Evolutionary conservation across 208 protist species (phyloP).

Genomic region (Crithidia sp.): DNA sequence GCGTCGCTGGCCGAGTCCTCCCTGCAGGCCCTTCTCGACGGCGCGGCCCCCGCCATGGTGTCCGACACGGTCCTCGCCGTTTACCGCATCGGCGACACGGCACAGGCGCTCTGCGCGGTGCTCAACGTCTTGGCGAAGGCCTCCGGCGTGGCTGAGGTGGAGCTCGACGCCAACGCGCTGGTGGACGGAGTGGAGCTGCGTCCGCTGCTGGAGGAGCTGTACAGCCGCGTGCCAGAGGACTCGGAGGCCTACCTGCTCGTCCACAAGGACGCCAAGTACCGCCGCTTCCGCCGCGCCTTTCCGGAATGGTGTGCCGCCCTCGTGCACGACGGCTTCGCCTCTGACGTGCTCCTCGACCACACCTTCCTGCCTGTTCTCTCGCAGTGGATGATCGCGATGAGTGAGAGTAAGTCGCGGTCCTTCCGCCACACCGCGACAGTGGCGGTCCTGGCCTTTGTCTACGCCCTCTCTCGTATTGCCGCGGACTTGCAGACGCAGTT

Average conservation of each 20-base stretch:
- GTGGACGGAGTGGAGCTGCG: constrained; percentile 66
- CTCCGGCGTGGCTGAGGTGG: constrained; percentile 72
- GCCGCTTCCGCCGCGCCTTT: constrained; percentile 60
- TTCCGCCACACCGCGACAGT: constrained; percentile 89
- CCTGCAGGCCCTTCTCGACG: constrained; percentile 53
- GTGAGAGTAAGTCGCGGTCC: constrained; percentile 85
- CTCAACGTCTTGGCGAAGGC: constrained; percentile 80
- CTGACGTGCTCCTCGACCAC: constrained; percentile 62
- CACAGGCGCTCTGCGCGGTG: constrained; percentile 62
- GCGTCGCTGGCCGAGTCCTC: constrained; percentile 51
- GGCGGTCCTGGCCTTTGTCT: constrained; percentile 67
- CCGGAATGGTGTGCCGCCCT: constrained; percentile 69
- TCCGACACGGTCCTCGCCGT: constrained; percentile 52
- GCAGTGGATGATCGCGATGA: constrained; percentile 90
- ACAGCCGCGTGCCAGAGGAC: constrained; percentile 71
- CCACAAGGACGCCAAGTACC: constrained; percentile 80
- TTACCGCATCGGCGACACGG: constrained; percentile 49
- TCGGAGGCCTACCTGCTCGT: constrained; percentile 77
- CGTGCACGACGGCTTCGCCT: constrained; percentile 59
- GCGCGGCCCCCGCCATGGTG: constrained; percentile 34
- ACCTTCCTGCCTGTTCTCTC: constrained; percentile 59
- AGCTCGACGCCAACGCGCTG: constrained; percentile 66
- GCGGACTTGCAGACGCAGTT: constrained; percentile 53
- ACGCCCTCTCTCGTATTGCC: constrained; percentile 74
- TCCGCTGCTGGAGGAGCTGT: constrained; percentile 85